Evolutionary conservation across 805 yeast species (phyloP), one percentile per base, ranked within the genome.

Genomic region (Priceomyces melissophilus): DNA sequence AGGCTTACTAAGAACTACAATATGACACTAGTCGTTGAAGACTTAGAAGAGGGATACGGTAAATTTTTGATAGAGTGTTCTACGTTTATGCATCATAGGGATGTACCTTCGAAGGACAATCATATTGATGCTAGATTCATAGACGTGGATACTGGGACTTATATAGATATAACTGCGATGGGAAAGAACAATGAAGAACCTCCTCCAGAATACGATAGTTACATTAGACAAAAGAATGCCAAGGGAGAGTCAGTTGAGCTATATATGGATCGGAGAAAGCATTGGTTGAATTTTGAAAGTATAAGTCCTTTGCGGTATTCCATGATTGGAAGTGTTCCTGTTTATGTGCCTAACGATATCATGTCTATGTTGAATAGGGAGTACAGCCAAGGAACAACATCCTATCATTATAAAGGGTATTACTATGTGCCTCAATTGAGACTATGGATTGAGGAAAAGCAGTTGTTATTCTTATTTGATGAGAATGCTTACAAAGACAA

Each of bases 101-200:
- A 51, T 38, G 38, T 32, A 13, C 52, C 55, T 8, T 42, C 45
- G 4, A 56, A 49, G 41, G 53, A 51, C 45, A 56, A 56, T 42
- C 55, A 52, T 37, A 56, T 56, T 32, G 61, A 56, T 37, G 61
- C 79, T 6, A 68, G 83, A 42, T 75, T 80, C 52, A 76, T 80
- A 40, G 84, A 80, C 49, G 64, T 70, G 9, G 71, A 73, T 37
- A 72, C 79, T 2, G 85, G 84, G 9, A 52, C 72, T 5, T 80
- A 76, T 48, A 63, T 80, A 39, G 84, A 80, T 47, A 65, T 80
- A 39, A 71, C 76, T 2, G 85, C 80, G 6, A 33, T 56, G 14
- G 58, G 58, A 10, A 45, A 45, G 13, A 46, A 48, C 34, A 45
- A 47, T 26, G 58, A 50, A 37, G 28, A 23, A 9, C 56, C 58